A percentile compares a stretch with the other conserved stretches of the same genome.
These are phyloP conservation scores for Solanum etuberosum DNA, from an alignment of 257 asterid genomes.

Conservation along the genomic window DNA sequence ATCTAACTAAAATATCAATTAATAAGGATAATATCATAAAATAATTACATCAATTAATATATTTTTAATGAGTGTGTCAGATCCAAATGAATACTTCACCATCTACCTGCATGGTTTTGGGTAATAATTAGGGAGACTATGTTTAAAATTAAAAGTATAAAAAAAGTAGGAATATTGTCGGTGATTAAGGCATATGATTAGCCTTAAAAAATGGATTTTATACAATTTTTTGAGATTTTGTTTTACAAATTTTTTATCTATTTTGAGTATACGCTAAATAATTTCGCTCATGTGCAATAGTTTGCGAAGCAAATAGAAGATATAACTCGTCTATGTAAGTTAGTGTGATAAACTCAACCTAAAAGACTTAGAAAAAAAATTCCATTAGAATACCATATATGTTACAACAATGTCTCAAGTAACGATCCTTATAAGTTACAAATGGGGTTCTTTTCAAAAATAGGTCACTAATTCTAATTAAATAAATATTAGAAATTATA, in stretches of 20 bases:
- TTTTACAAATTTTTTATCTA: not conserved
- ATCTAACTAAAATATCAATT: no score
- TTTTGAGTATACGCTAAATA: not conserved
- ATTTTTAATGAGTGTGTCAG: not conserved
- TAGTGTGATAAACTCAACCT: not conserved
- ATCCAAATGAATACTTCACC: not conserved
- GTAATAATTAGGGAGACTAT: not conserved
- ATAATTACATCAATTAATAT: no score
- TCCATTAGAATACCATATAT: rapidly evolving
- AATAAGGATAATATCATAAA: no score
- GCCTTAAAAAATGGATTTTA: not conserved
- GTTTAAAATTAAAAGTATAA: not conserved
- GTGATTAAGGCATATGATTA: not conserved
- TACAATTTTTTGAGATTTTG: not conserved
- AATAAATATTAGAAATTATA: not conserved
- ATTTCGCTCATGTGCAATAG: not conserved
- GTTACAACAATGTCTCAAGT: not conserved
- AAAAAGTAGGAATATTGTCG: not conserved
- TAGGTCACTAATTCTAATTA: not conserved
- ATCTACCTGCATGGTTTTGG: not conserved
- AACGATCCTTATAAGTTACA: not conserved
- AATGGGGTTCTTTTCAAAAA: not conserved
- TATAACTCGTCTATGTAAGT: no score
- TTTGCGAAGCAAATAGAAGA: rapidly evolving
- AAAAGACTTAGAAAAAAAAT: rapidly evolving